Evolutionary conservation across 2,329 filamentous ascomycete species (phyloP).

Genomic region (Xylariaceae sp.): DNA sequence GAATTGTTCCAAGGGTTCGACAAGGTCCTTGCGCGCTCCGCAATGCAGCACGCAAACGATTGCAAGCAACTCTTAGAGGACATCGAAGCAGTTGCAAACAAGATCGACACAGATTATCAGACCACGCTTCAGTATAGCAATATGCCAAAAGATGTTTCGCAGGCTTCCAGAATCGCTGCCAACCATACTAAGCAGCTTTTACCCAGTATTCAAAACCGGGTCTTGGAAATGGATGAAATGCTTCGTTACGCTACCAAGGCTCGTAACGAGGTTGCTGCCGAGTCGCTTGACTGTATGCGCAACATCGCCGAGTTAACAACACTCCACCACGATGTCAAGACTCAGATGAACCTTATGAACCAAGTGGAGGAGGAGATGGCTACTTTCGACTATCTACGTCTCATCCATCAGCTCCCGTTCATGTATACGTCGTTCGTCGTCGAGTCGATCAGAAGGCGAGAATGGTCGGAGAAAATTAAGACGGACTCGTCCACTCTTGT

Average conservation of each 20-base stretch:
- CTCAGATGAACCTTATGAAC: constrained; percentile 66
- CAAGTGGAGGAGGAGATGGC: constrained; percentile 71
- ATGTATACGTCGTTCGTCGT: constrained; percentile 86
- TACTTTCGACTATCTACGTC: constrained; percentile 73
- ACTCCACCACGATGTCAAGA: constrained; percentile 66
- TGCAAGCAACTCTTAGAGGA: constrained; percentile 70
- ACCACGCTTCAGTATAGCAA: constrained; percentile 66
- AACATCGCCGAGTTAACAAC: constrained; percentile 76
- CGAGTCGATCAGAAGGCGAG: constrained; percentile 78
- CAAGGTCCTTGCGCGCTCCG: constrained; percentile 51
- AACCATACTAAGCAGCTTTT: constrained; percentile 60
- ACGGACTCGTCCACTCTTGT: constrained; percentile 80
- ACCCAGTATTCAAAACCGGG: constrained; percentile 53
- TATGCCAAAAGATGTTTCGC: constrained; percentile 56
- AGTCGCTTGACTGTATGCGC: constrained; percentile 72
- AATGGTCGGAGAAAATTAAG: constrained; percentile 90
- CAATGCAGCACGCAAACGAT: constrained; percentile 57
- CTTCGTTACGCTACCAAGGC: constrained; percentile 56
- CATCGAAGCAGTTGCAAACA: constrained; percentile 78
- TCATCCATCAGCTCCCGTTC: constrained; percentile 78
- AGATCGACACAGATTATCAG: constrained; percentile 82
- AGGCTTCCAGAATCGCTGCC: constrained; percentile 60
- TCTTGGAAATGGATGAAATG: constrained; percentile 59
- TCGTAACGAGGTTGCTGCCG: constrained; percentile 63
- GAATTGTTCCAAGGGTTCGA: constrained; percentile 61